Conservation (phyloP, 1,139 yeast genomes). For the Lodderomyces pseudojiufengensis region DNA sequence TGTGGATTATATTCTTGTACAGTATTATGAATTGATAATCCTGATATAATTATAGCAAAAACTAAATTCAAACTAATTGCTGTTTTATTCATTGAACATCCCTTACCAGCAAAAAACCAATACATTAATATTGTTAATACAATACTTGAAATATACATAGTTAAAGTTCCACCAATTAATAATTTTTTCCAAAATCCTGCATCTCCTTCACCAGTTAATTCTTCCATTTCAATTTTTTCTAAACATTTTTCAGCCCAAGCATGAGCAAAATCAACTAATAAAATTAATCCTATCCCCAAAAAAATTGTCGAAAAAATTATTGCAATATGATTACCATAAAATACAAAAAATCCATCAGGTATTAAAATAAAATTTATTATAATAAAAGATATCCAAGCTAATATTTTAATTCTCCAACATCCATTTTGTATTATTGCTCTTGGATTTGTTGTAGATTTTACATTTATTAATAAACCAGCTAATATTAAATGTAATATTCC, state of each 20-base stretch:
- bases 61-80: conserved; percentile 78
- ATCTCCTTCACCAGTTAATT: conserved; percentile 58
- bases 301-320: conserved; percentile 81
- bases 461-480: conserved; percentile 67
- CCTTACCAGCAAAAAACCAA: conserved; percentile 75
- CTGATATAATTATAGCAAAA: conserved; percentile 60
- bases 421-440: conserved; percentile 87
- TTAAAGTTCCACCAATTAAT: conserved; percentile 78
- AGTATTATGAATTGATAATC: conserved; percentile 70
- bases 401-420: conserved; percentile 77
- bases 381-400: conserved; percentile 56
- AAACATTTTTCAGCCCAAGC: conserved; percentile 98
- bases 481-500: conserved; percentile 74
- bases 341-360: conserved; percentile 82
- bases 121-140: conserved; percentile 77
- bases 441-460: conserved; percentile 74
- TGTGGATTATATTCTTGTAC: conserved; percentile 92
- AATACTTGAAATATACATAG: conserved; percentile 75
- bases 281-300: conserved; percentile 81
- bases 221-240: conserved; percentile 83
- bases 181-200: conserved; percentile 73
- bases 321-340: conserved; percentile 90
- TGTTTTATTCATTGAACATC: conserved; percentile 87
- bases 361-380: conserved; percentile 63
- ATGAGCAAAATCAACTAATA: conserved; percentile 95